Evolutionary conservation across 352 stramenopile species (phyloP).

Genomic region (Globisporangium splendens): DNA sequence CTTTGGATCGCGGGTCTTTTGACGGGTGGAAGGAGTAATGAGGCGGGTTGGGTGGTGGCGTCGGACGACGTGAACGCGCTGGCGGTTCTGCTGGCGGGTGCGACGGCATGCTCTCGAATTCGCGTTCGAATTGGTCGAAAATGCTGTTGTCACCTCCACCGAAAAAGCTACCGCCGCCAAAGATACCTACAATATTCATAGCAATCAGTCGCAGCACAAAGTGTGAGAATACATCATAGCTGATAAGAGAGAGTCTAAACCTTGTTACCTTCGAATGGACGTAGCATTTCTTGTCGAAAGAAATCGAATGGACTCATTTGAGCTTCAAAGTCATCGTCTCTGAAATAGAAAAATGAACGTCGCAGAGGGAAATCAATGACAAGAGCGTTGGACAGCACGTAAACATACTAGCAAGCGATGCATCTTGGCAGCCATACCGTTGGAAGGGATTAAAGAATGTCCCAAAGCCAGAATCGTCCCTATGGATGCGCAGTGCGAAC

Average conservation of each 20-base stretch:
- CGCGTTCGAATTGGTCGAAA: slow-evolving; percentile 61
- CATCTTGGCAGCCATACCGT: slow-evolving; percentile 11
- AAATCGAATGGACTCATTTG: slow-evolving; percentile 84
- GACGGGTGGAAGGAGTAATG: slow-evolving; percentile 78
- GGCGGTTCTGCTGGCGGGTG: slow-evolving; percentile 13
- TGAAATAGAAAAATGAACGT: slow-evolving; percentile 8
- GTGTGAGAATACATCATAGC: too few relatives aligned
- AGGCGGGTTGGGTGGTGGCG: slow-evolving; percentile 47
- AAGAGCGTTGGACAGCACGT: not conserved
- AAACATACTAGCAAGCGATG: not conserved
- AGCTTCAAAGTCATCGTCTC: slow-evolving; percentile 68
- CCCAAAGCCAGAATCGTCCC: slow-evolving; percentile 29
- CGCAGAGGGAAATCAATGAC: too few relatives aligned
- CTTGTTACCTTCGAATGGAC: slow-evolving; percentile 62
- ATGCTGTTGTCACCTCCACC: slow-evolving; percentile 25
- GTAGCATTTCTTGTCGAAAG: slow-evolving; percentile 73
- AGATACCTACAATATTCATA: slow-evolving; percentile 13
- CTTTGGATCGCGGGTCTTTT: slow-evolving; percentile 23
- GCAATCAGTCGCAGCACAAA: slow-evolving; percentile 14
- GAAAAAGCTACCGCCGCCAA: slow-evolving; percentile 17
- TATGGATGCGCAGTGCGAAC: not conserved
- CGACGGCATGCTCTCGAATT: slow-evolving; percentile 65
- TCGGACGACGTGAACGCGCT: slow-evolving; percentile 32
- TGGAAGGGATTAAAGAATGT: slow-evolving; percentile 48
- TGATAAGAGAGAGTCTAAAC: not conserved